phyloP scores from a whole-genome alignment of 805 yeast species.

The Ogataea pignaliae region DNA sequence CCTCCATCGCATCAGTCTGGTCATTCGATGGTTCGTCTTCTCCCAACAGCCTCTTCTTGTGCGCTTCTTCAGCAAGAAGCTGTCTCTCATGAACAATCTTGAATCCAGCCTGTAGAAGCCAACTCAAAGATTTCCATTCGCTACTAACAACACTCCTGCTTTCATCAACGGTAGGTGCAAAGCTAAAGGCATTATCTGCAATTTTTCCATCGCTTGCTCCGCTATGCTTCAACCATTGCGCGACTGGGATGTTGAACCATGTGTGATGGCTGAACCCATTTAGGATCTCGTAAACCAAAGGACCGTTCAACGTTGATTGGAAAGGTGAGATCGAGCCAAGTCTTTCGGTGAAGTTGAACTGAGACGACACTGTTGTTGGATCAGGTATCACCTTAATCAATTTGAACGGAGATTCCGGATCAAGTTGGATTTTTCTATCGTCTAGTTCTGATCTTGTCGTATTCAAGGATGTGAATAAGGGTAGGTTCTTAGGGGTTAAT shows the following conservation, averaged over 20 bases:
- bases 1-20: too few relatives aligned
- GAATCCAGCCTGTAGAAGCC: conserved; percentile 53
- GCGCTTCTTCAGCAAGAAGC: conserved; percentile 10
- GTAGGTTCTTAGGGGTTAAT: conserved; percentile 58
- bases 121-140: conserved; percentile 44
- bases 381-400: conserved; percentile 67
- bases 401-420: conserved; percentile 51
- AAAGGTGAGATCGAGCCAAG: conserved; percentile 43
- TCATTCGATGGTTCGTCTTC: neutral
- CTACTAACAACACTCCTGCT: conserved; percentile 49
- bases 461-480: conserved; percentile 70
- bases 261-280: conserved; percentile 54
- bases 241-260: conserved; percentile 60
- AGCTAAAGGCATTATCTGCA: conserved; percentile 40
- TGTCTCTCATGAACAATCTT: conserved; percentile 29
- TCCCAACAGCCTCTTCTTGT: conserved; percentile 6
- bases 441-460: conserved; percentile 70
- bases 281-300: conserved; percentile 40
- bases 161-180: conserved; percentile 67
- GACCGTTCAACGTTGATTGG: conserved; percentile 12
- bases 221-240: conserved; percentile 54
- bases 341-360: conserved; percentile 30
- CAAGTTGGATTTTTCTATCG: conserved; percentile 62
- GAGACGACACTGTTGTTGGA: conserved; percentile 18
- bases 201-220: conserved; percentile 13